Evolutionary conservation across 139 green algal genomes (phyloP), one percentile per base, ranked within the genome.

Genomic region (Spirogloea muscicola): DNA sequence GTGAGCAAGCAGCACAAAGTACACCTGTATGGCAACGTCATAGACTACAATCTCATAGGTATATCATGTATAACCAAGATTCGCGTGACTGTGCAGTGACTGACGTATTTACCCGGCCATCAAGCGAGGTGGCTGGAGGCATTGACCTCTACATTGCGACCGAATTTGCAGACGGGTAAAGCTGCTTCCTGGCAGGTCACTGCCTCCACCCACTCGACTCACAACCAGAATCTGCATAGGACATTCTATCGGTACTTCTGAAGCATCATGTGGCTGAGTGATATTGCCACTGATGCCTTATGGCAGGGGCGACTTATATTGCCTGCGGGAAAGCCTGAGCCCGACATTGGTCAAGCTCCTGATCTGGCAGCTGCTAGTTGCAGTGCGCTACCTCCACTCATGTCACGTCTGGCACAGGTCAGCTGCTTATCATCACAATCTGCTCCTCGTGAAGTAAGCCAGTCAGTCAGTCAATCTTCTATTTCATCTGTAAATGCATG

Each of bases 91-190:
- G 13, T 27, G n/a, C 69, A 78, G 69, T 78, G 62, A 31, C 34
- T 13, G 63, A 78, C 49, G 69, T 78, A 27, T 78, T 78, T 6
- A 79, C 40, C 21, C 48, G 63, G 33, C 37, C 78, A 31, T 78
- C 69, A 38, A 78, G 62, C 3, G 69, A 78, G 69, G 69, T 74
- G 18, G 31, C 62, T 2, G 62, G n/a, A 3, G 69, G 69, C 18
- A 39, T 78, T 38, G 69, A 78, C 63, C 69, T 78, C 6, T 78
- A 78, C 69, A 78, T 78, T 31, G 69, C 69, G 27, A 78, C 69
- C 1, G 69, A 78, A 29, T 78, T 55, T 59, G 69, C 69, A 2
- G 27, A 78, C 16, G 68, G 61, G 68, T 77, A 27, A 79, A n/a
- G n/a, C n/a, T n/a, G n/a, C n/a, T n/a, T n/a, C n/a, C n/a, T n/a